Evolutionary conservation across 202 grass and related monocot genomes (phyloP), one percentile per base, ranked within the genome.

Genomic region (Setaria viridis): DNA sequence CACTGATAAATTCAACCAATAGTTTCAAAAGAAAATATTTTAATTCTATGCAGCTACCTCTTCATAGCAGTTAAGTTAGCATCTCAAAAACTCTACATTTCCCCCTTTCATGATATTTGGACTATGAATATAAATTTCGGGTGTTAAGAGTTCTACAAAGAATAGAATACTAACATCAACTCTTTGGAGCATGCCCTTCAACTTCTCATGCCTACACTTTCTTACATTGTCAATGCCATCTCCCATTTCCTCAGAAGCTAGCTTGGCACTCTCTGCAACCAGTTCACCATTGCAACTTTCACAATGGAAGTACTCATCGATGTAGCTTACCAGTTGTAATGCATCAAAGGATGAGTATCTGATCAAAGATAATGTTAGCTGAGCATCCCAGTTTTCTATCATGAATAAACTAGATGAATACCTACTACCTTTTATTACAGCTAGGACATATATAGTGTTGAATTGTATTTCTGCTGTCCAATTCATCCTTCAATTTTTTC

Each of bases 331-430:
- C 72, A 99, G 90, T 77, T 95, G 89, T 39, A 98, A 43, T 49
- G 93, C 95, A 84, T 98, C 95, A 1, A 95, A 98, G 57, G 95
- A 93, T 46, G 95, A 98, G 87, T 98, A 98, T 35, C 95, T 98
- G 41, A 80, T 81, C 16, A 29, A 7, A 70, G 42, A 65, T 7
- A 79, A 72, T 34, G 39, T 58, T 20, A 76, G 29, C 8, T 80
- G 15, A 60, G 30, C 11, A 9, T 16, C 14, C 59, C 15, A 25
- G 25, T 42, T 87, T 53, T 78, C 21, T 66, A 73, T 12, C 17
- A 79, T n/a, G 43, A 71, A 85, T 56, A 69, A 82, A 81, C 25
- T 63, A 78, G 6, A 78, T 51, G 39, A 51, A 70, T n/a, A 57
- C n/a, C 35, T 79, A 63, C 56, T 81, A 98, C 93, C 86, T 95